A percentile compares a stretch with the other conserved stretches of the same genome.
Evolutionary conservation across 306 rosid genomes (phyloP).

Genomic region (Nissolia schottii): DNA sequence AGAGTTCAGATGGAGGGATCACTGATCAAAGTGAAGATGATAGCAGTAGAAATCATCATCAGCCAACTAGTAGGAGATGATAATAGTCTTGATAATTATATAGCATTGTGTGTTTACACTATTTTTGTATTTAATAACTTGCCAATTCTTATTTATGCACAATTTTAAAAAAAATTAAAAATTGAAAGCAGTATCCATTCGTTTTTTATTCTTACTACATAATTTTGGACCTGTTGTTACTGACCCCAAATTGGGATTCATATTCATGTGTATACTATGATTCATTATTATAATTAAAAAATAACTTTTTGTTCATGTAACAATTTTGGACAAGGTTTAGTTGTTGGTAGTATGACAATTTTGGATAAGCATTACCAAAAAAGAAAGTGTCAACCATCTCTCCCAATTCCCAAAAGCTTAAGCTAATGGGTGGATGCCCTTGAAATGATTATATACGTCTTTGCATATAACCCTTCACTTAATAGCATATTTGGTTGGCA

Average conservation of each 20-base stretch:
- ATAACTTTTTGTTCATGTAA: slow-evolving; percentile 21
- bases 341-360: no score
- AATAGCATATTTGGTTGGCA: no score
- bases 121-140: slow-evolving; percentile 20
- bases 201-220: slow-evolving; percentile 19
- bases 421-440: no score
- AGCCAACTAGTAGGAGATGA: slow-evolving; percentile 58
- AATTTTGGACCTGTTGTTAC: slow-evolving; percentile 19
- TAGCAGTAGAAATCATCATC: slow-evolving; percentile 40
- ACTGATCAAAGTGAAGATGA: slow-evolving; percentile 53
- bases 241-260: slow-evolving; percentile 36
- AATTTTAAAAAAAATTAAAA: slow-evolving; percentile 2
- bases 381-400: neutral
- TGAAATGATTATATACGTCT: no score
- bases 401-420: no score
- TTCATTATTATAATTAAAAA: slow-evolving; percentile 31
- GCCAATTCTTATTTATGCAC: slow-evolving; percentile 25
- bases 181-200: neutral
- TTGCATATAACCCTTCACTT: no score
- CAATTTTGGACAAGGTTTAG: slow-evolving; percentile 18
- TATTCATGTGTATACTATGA: slow-evolving; percentile 32
- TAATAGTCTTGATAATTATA: slow-evolving; percentile 26
- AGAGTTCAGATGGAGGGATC: slow-evolving; percentile 47
- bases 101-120: slow-evolving; percentile 37
- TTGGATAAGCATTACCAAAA: slow-evolving; percentile 11